phyloP scores from a whole-genome alignment of 208 protist species.

The Tritrichomonas musculus region DNA sequence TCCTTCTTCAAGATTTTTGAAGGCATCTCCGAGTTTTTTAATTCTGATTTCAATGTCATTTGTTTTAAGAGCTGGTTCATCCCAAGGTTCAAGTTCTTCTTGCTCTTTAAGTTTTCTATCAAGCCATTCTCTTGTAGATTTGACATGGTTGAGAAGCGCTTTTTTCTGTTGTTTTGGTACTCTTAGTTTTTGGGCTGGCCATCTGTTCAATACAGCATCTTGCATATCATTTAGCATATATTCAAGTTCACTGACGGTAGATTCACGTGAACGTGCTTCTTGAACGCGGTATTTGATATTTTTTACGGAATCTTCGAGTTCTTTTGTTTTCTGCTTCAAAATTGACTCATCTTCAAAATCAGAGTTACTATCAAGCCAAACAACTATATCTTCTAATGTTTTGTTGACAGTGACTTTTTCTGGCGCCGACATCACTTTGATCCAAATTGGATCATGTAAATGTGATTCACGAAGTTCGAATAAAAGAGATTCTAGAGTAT shows the following conservation, averaged over 20 bases:
- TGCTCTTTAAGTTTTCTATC: background rate
- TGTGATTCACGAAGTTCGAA: background rate
- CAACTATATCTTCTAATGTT: background rate
- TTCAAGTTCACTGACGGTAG: background rate
- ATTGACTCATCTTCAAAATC: background rate
- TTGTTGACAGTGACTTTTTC: background rate
- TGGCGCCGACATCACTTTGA: background rate
- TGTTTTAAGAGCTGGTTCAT: background rate
- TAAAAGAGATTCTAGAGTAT: background rate
- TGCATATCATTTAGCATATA: background rate
- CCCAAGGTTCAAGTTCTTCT: background rate
- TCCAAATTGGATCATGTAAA: background rate
- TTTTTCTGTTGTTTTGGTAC: constrained; percentile 8
- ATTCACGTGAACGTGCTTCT: background rate
- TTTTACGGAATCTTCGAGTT: background rate
- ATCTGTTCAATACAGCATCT: background rate
- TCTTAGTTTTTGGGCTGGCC: background rate
- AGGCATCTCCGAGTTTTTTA: background rate
- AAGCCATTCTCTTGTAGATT: background rate
- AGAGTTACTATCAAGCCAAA: background rate
- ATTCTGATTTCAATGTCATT: background rate
- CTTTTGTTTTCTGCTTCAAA: background rate
- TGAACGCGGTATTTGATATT: background rate
- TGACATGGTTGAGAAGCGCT: background rate
- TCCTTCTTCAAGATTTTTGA: background rate